Evolutionary conservation across 139 green algal genomes (phyloP), one percentile per base, ranked within the genome.

Genomic region (Medakamo hakoo): DNA sequence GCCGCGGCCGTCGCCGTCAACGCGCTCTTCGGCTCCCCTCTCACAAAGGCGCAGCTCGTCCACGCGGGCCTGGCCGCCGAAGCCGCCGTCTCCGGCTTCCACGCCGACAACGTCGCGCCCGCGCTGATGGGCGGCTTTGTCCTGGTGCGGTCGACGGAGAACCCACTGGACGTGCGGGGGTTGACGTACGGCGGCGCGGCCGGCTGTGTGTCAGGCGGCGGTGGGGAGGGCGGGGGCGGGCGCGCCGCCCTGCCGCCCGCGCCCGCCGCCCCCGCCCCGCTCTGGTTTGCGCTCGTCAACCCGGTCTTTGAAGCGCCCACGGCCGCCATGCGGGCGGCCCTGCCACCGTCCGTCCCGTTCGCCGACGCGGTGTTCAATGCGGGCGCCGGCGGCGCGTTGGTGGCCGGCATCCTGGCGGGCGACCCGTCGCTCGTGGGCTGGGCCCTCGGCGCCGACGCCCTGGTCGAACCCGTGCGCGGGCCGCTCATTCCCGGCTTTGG

Each of bases 51-150:
- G 22, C 25, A 81, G 62, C 84, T 96, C 3, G 81, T 97, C 3
- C 64, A 75, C 21, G 81, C 91, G 24, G 89, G 90, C 0, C 76
- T 97, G 9, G 68, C 73, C n/a, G 80, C 74, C 26, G 91, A 97
- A 68, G 88, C 88, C 9, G 70, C 77, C 4, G 91, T 97, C 27
- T 91, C 79, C 64, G 91, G 91, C 16, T 98, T 97, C 76, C 91
- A 98, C 66, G 91, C 91, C 1, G 91, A 98, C 74, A 98, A 98
- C 74, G 81, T 98, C 32, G 91, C 80, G 0, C 91, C 91, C 26
- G 81, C 91, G 0, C 57, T 98, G 23, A 64, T 97, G 31, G 91
- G 91, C 2, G 91, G 91, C 24, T 98, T 98, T 72, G 77, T 96
- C 9, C 80, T 98, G 23, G 78, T 97, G 60, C 74, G 84, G 78